Base-by-base conservation (phyloP, 176 grass and related monocot species). In the Leersia perrieri region DNA sequence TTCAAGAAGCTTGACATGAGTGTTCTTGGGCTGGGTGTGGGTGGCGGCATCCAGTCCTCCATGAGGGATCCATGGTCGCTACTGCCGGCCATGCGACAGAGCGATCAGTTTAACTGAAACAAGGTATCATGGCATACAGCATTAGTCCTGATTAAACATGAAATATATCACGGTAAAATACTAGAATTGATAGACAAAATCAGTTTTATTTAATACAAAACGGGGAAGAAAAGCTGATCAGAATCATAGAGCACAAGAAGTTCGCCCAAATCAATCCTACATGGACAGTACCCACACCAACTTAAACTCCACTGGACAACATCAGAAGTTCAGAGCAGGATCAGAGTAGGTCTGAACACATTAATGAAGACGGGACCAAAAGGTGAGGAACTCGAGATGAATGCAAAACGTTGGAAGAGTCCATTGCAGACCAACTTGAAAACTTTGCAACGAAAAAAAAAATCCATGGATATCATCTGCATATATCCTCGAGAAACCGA, bases 1-100 rank as follows among this genome's bases (percentile, higher is more conserved):
- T 92, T 91, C 70, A 96, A 76, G 73, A 91, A 93, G 80, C 33
- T 99, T 29, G 93, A 89, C 64, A 96, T 53, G 29, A 96, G 70
- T 15, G 85, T 88, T 90, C 85, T 91, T 33, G 97, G 89, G 44
- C 76, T 96, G 15, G 91, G 89, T 49, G 88, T 96, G 3, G 84
- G 78, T 3, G 84, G 87, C 6, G 66, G 80, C 86, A 90, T 82
- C 93, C 93, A 96, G 13, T 95, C 87, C 36, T 89, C 91, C 53
- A 90, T 83, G 34, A 95, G 80, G 62, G 90, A 74, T 36, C 51
- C 80, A 58, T 79, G 90, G 39, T 89, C 85, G n/a, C 80, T 66
- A n/a, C 80, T 49, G 51, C 80, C 77, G 1, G 63, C 47, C 89
- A 85, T 89, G 77, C 23, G 28, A 63, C 72, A 11, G 60, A 55